These are phyloP conservation scores for Eucalyptus cloeziana DNA, from an alignment of 345 rosid species.

Conservation along the genomic window DNA sequence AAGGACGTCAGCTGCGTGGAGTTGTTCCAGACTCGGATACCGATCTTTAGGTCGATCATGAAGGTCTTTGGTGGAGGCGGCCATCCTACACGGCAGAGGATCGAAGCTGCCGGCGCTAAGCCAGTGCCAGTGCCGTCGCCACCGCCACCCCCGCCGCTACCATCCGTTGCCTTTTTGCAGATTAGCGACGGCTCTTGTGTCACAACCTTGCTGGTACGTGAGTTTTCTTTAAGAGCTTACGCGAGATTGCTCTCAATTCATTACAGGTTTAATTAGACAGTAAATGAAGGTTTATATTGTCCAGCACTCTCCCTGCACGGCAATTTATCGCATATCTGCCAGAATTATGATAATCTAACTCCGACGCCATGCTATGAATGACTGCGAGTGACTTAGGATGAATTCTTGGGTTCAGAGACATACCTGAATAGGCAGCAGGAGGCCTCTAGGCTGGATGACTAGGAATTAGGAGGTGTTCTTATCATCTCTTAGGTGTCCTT, in stretches of 20 bases:
- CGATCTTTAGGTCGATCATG: slow-evolving; percentile 40
- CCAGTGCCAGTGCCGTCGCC: neutral
- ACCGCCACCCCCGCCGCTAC: slow-evolving; percentile 1
- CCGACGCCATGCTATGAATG: neutral
- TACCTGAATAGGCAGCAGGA: neutral
- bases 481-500: neutral
- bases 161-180: slow-evolving; percentile 20
- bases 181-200: slow-evolving; percentile 78
- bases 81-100: slow-evolving; percentile 26
- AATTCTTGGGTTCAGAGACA: neutral
- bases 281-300: neutral
- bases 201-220: slow-evolving; percentile 43
- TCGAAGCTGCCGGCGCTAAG: slow-evolving; percentile 18
- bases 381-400: neutral
- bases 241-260: neutral
- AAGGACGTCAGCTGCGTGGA: slow-evolving; percentile 45
- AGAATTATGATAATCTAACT: neutral
- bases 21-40: slow-evolving; percentile 54
- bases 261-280: neutral
- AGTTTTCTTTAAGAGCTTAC: neutral
- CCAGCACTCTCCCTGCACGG: neutral
- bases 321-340: neutral
- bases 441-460: neutral
- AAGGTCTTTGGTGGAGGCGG: slow-evolving; percentile 42
- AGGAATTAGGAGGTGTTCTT: neutral